Conservation (phyloP, 345 rosid species). For the Corchorus capsularis region DNA sequence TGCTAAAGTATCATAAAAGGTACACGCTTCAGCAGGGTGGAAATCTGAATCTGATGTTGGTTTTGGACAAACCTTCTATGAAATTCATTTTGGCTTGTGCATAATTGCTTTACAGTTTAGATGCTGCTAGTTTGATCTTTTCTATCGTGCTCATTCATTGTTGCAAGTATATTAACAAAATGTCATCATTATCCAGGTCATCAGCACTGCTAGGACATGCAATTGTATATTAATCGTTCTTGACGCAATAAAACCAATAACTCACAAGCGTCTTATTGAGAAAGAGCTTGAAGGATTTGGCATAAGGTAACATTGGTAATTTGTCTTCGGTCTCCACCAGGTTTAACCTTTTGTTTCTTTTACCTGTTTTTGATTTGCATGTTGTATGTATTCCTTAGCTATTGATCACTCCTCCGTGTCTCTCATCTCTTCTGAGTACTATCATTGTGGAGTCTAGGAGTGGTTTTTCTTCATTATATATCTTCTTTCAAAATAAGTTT, state of each 20-base stretch:
- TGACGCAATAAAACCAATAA: constrained; percentile 96
- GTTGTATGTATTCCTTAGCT: not conserved
- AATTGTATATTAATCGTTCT: constrained; percentile 93
- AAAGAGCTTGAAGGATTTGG: constrained; percentile 99
- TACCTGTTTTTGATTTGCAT: constrained; percentile 1
- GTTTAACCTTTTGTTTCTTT: not conserved
- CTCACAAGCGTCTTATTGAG: constrained; percentile 97
- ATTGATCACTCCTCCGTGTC: not conserved
- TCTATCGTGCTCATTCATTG: not conserved
- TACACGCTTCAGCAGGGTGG: not conserved
- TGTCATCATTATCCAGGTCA: constrained; percentile 59
- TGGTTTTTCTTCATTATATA: not conserved
- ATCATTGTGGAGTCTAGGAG: constrained; percentile 4
- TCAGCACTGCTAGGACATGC: constrained; percentile 97
- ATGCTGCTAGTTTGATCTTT: constrained; percentile 4
- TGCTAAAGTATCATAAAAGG: not conserved
- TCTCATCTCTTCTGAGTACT: not conserved
- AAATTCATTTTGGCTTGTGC: not conserved
- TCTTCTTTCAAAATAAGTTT: not conserved
- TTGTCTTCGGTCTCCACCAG: not conserved
- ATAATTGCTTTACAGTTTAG: not conserved
- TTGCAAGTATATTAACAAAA: not conserved
- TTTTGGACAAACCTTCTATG: not conserved
- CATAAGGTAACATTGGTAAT: constrained; percentile 61
- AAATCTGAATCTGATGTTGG: not conserved